Base-by-base conservation (phyloP, 2,329 filamentous ascomycete genomes). In the Cyphellophora attinorum region DNA sequence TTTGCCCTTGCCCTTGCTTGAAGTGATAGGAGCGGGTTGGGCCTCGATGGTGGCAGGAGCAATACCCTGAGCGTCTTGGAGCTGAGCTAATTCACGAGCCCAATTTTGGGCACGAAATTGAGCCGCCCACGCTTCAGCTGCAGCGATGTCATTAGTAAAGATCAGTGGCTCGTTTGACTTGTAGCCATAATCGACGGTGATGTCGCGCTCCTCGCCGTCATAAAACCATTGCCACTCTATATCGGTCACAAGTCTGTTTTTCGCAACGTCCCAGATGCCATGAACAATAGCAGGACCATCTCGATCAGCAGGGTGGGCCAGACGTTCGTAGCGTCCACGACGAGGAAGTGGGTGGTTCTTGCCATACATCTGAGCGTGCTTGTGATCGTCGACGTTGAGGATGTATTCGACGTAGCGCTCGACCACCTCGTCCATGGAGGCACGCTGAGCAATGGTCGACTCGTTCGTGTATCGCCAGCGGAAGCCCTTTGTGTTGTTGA, bases 401-500 rank as follows among this genome's bases (percentile, higher is more conserved):
- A 29, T 12, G 12, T 13, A 4, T 6, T 10, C 25, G 5, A 49
- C 31, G 30, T 42, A 44, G 1, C 12, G 31, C 12, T 33, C 34
- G 10, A 44, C 33, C 11, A 11, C 18, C 11, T 44, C 37, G 16
- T 37, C 37, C 33, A 45, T 39, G 8, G 34, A 35, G 6, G 18
- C 27, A 15, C 46, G 40, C 34, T 49, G 30, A 5, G 39, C 33
- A 11, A 49, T 11, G 16, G 40, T 46, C 11, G 46, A 47, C 5
- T 31, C 13, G 10, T 12, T 29, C 4, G 44, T 29, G 29, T 42
- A 45, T 14, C 45, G 44, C 29, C 40, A 49, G 10, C 19, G 30
- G 36, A 49, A 49, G 8, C 46, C 46, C 25, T 36, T 33, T 14
- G 39, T 28, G n/a, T 19, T 21, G 27, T 38, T 38, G n/a, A 47